Percentiles rank a stretch among this genome's conserved stretches.
Evolutionary conservation across 1,284 basidiomycete genomes (phyloP).

Genomic region (Moesziomyces sp.): DNA sequence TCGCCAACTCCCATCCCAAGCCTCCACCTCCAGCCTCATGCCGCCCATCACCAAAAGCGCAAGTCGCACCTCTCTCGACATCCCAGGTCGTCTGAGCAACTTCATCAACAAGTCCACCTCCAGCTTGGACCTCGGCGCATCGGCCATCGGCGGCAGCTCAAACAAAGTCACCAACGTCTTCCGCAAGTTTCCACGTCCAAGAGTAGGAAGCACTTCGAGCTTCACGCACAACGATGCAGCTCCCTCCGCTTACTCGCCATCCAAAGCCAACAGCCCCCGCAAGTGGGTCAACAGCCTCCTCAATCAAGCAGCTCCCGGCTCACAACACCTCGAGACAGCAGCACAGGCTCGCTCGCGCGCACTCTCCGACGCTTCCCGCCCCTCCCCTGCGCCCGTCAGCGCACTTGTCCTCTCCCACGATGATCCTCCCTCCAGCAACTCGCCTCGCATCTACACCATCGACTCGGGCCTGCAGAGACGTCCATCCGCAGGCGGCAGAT

Average conservation of each 20-base stretch:
- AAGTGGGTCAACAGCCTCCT: conserved; percentile 49
- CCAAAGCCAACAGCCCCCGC: conserved; percentile 33
- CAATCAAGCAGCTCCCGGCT: conserved; percentile 15
- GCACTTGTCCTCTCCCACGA: conserved; percentile 20
- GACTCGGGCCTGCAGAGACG: conserved; percentile 36
- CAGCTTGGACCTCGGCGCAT: conserved; percentile 22
- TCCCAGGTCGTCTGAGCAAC: conserved; percentile 33
- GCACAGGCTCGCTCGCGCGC: conserved; percentile 32
- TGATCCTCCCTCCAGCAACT: conserved; percentile 6
- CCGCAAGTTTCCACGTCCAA: conserved; percentile 31
- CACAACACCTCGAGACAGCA: conserved; percentile 34
- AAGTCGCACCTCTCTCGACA: conserved; percentile 44
- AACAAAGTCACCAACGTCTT: conserved; percentile 17
- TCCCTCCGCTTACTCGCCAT: conserved; percentile 11
- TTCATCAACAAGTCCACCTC: conserved; percentile 40
- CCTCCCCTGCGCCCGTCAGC: conserved; percentile 33
- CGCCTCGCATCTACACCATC: conserved; percentile 30
- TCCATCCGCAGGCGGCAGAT: conserved; percentile 9
- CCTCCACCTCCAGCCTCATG: conserved; percentile 26
- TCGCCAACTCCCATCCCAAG: conserved; percentile 15
- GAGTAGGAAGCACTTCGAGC: conserved; percentile 21
- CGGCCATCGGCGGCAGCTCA: conserved; percentile 4
- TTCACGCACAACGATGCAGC: conserved; percentile 4
- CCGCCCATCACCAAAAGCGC: conserved; percentile 29
- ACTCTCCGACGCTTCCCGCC: conserved; percentile 15